phyloP scores from a whole-genome alignment of 768 basidiomycete species.

The Phylloporus arenicola region DNA sequence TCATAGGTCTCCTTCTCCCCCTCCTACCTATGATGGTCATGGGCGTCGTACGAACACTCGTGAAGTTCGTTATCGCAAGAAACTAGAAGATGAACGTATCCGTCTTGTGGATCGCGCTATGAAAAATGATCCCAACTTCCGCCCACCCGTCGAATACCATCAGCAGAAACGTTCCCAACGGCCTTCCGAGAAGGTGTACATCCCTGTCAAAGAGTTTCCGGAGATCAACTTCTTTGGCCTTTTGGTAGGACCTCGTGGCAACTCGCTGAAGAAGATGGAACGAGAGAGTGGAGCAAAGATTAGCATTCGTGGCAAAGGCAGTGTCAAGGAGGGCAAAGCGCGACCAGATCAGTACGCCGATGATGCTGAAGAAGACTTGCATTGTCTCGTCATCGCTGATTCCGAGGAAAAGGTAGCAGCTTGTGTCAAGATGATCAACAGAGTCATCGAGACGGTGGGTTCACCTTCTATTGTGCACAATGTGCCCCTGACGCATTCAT shows the following conservation, averaged over 20 bases:
- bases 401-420: slow-evolving; percentile 83
- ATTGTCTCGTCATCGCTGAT: slow-evolving; percentile 94
- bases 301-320: slow-evolving; percentile 95
- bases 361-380: slow-evolving; percentile 97
- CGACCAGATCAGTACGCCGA: slow-evolving; percentile 91
- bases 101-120: slow-evolving; percentile 92
- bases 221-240: slow-evolving; percentile 99
- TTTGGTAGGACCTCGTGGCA: slow-evolving; percentile 96
- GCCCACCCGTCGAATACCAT: slow-evolving; percentile 94
- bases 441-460: slow-evolving; percentile 93
- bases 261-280: slow-evolving; percentile 99
- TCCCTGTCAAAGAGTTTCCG: slow-evolving; percentile 99
- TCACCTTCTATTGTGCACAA: neutral
- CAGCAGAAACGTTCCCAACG: slow-evolving; percentile 90
- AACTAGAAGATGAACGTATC: slow-evolving; percentile 88
- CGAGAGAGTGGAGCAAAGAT: slow-evolving; percentile 97
- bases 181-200: slow-evolving; percentile 97
- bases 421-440: slow-evolving; percentile 95
- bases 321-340: slow-evolving; percentile 98
- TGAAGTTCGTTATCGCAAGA: slow-evolving; percentile 96
- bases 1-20: slow-evolving; percentile 86
- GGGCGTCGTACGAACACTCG: slow-evolving; percentile 98
- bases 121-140: slow-evolving; percentile 97
- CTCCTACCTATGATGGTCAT: slow-evolving; percentile 95
- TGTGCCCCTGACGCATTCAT: neutral